Percentiles rank a stretch among this genome's conserved stretches.
Evolutionary conservation across 345 rosid genomes (phyloP).

Genomic region (Lumnitzera racemosa): DNA sequence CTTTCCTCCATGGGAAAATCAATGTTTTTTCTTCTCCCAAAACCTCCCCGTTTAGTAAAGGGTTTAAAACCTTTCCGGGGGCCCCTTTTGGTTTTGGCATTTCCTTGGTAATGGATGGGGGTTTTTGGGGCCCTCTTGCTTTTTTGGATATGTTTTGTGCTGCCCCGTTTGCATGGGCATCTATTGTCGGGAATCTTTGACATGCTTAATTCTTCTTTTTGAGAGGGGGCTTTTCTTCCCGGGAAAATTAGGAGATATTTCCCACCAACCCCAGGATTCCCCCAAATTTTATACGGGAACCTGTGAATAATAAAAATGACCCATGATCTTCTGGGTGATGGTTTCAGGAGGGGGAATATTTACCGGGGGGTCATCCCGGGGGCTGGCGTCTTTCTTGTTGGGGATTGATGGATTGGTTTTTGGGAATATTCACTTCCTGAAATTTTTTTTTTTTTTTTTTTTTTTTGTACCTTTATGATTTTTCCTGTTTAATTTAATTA

Average conservation of each 20-base stretch:
- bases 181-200: slow-evolving; percentile 43
- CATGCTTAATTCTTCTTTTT: slow-evolving; percentile 59
- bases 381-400: background rate
- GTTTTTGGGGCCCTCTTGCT: slow-evolving; percentile 56
- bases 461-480: slow-evolving; percentile 1
- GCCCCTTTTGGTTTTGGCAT: slow-evolving; percentile 84
- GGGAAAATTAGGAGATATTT: slow-evolving; percentile 45
- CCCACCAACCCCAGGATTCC: slow-evolving; percentile 30
- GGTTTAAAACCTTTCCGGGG: slow-evolving; percentile 58
- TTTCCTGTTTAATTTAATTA: background rate
- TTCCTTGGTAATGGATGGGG: slow-evolving; percentile 65
- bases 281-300: slow-evolving; percentile 42
- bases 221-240: slow-evolving; percentile 74
- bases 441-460: too few species aligned
- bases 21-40: slow-evolving; percentile 68
- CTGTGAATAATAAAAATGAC: too few species aligned
- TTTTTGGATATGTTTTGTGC: slow-evolving; percentile 70
- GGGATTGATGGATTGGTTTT: background rate
- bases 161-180: slow-evolving; percentile 63
- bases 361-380: background rate
- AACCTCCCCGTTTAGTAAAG: slow-evolving; percentile 41
- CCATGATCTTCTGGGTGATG: too few species aligned
- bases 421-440: slow-evolving; percentile 3
- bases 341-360: too few species aligned
- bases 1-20: slow-evolving; percentile 51